phyloP scores from a whole-genome alignment of 192 early-diverging fungal species.

The Coemansia sp. region DNA sequence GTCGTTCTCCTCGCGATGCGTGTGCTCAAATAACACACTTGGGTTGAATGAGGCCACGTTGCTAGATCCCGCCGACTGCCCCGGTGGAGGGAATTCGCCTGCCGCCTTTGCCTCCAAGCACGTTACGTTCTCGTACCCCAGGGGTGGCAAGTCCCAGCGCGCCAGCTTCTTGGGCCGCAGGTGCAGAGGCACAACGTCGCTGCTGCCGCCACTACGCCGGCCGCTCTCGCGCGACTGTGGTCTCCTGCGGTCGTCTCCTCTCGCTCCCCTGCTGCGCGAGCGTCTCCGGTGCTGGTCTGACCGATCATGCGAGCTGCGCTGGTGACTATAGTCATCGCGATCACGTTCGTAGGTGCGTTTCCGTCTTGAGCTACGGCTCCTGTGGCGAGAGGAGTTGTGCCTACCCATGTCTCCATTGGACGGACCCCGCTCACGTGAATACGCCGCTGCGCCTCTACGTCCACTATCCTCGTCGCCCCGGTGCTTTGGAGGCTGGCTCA shows the following conservation, averaged over 20 bases:
- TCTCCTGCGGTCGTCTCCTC: conserved; percentile 19
- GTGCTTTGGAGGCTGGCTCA: conserved; percentile 30
- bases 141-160: conserved; percentile 92
- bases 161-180: conserved; percentile 75
- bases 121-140: conserved; percentile 83
- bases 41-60: conserved; percentile 54
- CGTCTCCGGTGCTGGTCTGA: conserved; percentile 50
- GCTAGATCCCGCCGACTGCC: conserved; percentile 40
- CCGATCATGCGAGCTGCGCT: conserved; percentile 30
- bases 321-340: conserved; percentile 49
- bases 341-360: conserved; percentile 59
- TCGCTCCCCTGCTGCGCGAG: conserved; percentile 50
- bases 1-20: conserved; percentile 58
- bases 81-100: conserved; percentile 58
- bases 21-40: conserved; percentile 38
- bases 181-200: conserved; percentile 72
- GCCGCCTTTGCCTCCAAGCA: conserved; percentile 87
- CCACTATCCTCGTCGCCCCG: background rate
- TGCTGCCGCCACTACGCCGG: conserved; percentile 32
- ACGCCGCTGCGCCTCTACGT: background rate
- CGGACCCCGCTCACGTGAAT: conserved; percentile 7
- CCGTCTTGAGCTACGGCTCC: conserved; percentile 49
- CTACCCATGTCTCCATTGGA: conserved; percentile 8
- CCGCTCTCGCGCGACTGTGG: conserved; percentile 44
- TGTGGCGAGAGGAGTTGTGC: conserved; percentile 37